phyloP scores from a whole-genome alignment of 345 rosid species.

The Citrus inodora region DNA sequence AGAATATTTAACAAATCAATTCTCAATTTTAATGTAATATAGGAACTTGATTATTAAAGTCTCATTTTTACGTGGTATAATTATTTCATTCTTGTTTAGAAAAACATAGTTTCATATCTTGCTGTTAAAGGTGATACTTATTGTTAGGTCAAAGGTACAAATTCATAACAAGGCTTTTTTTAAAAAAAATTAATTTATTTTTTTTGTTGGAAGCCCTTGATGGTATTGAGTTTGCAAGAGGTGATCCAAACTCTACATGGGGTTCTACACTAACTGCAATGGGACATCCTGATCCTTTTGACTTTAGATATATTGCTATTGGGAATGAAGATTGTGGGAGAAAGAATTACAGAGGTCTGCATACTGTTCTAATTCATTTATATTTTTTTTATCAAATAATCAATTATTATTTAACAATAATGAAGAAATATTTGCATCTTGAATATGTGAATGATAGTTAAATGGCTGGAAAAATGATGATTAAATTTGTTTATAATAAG shows the following conservation, averaged over 20 bases:
- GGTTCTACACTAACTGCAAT: constrained; percentile 80
- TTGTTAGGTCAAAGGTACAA: not conserved
- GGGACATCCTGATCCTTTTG: constrained; percentile 91
- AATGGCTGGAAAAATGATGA: not conserved
- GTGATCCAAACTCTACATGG: constrained; percentile 67
- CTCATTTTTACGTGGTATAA: not conserved
- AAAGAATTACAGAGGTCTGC: constrained; percentile 77
- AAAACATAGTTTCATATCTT: not conserved
- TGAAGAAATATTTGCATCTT: not conserved
- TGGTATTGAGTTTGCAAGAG: constrained; percentile 83
- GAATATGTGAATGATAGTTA: not conserved
- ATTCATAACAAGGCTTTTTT: not conserved
- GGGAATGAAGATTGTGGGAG: constrained; percentile 93
- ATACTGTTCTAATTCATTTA: constrained; percentile 6
- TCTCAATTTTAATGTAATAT: not conserved
- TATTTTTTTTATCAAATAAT: not conserved
- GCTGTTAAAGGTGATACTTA: not conserved
- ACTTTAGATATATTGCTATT: constrained; percentile 79
- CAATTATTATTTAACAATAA: not conserved
- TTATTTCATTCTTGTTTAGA: not conserved
- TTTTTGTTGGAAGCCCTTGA: constrained; percentile 85
- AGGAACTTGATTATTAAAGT: not conserved
- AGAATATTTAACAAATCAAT: not conserved
- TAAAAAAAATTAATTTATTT: too few species aligned
- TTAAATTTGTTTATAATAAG: not conserved